A percentile compares a stretch with the other conserved stretches of the same genome.
Evolutionary conservation across 257 asterid genomes (phyloP).

Genomic region (Gynochthodes officinalis): DNA sequence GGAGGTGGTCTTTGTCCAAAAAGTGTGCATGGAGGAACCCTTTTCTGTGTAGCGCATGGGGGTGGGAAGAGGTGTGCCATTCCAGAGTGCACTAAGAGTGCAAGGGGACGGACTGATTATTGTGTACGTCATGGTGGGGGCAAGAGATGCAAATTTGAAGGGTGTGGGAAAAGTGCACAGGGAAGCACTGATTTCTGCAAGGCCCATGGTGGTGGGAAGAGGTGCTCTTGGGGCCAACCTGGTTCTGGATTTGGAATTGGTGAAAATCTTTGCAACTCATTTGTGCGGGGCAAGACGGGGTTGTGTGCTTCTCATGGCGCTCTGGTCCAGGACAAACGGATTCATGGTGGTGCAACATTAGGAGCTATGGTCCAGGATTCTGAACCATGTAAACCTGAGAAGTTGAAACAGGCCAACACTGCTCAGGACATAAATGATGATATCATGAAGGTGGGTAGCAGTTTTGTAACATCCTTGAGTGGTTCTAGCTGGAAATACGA

Average conservation of each 20-base stretch:
- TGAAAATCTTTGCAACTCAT: slow-evolving; percentile 61
- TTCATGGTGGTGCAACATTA: slow-evolving; percentile 75
- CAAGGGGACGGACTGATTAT: slow-evolving; percentile 85
- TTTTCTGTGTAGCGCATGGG: slow-evolving; percentile 85
- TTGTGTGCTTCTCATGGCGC: slow-evolving; percentile 76
- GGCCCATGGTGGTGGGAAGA: slow-evolving; percentile 95
- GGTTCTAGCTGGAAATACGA: slow-evolving; percentile 28
- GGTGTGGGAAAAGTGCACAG: slow-evolving; percentile 93
- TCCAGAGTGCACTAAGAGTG: slow-evolving; percentile 83
- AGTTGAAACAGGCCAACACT: slow-evolving; percentile 31
- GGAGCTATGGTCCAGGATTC: slow-evolving; percentile 45
- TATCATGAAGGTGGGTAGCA: slow-evolving; percentile 26
- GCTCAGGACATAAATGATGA: slow-evolving; percentile 36
- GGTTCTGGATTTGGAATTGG: slow-evolving; percentile 61
- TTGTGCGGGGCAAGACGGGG: slow-evolving; percentile 72
- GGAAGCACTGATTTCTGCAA: slow-evolving; percentile 97
- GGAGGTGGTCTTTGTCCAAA: slow-evolving; percentile 85
- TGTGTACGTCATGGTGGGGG: slow-evolving; percentile 98
- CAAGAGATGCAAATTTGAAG: slow-evolving; percentile 72
- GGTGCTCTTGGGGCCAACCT: slow-evolving; percentile 83
- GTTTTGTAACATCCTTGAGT: slow-evolving; percentile 24
- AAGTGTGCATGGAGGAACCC: slow-evolving; percentile 96
- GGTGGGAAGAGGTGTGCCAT: slow-evolving; percentile 88
- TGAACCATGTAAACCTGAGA: slow-evolving; percentile 26
- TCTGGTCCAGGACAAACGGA: slow-evolving; percentile 75